phyloP scores from a whole-genome alignment of 371 early-diverging fungal species.

The Dinochytrium kinnereticum region DNA sequence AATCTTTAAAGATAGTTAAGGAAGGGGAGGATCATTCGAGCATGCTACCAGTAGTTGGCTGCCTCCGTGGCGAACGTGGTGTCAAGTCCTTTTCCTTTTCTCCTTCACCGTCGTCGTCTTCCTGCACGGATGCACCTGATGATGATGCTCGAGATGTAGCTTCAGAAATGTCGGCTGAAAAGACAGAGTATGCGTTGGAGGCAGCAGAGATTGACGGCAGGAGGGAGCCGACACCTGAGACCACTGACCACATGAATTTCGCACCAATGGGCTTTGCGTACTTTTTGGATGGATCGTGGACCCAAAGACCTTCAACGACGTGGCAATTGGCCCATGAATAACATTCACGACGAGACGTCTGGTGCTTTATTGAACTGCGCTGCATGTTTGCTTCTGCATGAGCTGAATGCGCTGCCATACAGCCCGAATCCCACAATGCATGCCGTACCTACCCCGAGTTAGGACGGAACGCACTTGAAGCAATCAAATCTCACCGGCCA shows the following conservation, averaged over 20 bases:
- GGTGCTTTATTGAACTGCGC: not conserved
- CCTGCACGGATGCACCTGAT: not conserved
- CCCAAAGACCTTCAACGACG: no score
- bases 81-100: not conserved
- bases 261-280: no score
- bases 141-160: not conserved
- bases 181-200: not conserved
- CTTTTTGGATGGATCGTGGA: no score
- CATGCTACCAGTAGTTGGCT: not conserved
- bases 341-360: not conserved
- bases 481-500: not conserved
- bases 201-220: constrained; percentile 7
- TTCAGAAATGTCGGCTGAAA: not conserved
- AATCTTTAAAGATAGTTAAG: not conserved
- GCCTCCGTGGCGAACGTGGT: not conserved
- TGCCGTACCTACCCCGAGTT: not conserved
- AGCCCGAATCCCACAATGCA: not conserved
- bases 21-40: no score
- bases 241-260: not conserved
- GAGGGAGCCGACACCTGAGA: not conserved
- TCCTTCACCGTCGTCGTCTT: not conserved
- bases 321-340: no score
- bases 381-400: not conserved
- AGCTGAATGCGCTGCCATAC: not conserved
- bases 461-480: not conserved